Percentiles rank a stretch among this genome's conserved stretches.
phyloP scores from a whole-genome alignment of 257 asterid species.

The Solanum etuberosum region DNA sequence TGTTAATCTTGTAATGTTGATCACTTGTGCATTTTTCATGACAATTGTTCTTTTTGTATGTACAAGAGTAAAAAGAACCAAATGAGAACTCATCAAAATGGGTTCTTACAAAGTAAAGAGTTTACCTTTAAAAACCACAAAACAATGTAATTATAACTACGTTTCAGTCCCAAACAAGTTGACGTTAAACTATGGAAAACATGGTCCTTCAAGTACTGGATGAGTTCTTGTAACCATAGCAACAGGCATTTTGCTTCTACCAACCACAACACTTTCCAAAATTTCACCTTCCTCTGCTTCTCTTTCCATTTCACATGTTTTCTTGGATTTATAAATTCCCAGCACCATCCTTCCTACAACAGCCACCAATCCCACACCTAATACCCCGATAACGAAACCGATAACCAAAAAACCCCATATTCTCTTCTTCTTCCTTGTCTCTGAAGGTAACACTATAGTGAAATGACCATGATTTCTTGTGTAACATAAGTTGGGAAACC shows the following conservation, averaged over 20 bases:
- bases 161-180: background rate
- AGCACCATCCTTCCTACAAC: slow-evolving; percentile 16
- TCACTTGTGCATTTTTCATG: too few relatives aligned
- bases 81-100: background rate
- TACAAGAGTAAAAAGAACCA: background rate
- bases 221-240: slow-evolving; percentile 60
- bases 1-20: too few relatives aligned
- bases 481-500: slow-evolving; percentile 26
- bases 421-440: slow-evolving; percentile 16
- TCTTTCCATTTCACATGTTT: slow-evolving; percentile 32
- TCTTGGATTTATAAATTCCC: slow-evolving; percentile 24
- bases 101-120: background rate
- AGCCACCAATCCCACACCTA: slow-evolving; percentile 29
- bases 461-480: slow-evolving; percentile 53
- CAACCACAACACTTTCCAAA: slow-evolving; percentile 36
- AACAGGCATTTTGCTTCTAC: slow-evolving; percentile 60
- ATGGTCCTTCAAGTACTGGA: slow-evolving; percentile 46
- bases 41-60: background rate
- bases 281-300: slow-evolving; percentile 61
- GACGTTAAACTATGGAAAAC: slow-evolving; percentile 19
- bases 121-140: background rate
- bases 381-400: slow-evolving; percentile 36
- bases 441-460: slow-evolving; percentile 25
- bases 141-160: background rate
- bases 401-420: slow-evolving; percentile 31